Evolutionary conservation across 2,329 filamentous ascomycete genomes (phyloP).

Genomic region (Clarireedia hainanense): DNA sequence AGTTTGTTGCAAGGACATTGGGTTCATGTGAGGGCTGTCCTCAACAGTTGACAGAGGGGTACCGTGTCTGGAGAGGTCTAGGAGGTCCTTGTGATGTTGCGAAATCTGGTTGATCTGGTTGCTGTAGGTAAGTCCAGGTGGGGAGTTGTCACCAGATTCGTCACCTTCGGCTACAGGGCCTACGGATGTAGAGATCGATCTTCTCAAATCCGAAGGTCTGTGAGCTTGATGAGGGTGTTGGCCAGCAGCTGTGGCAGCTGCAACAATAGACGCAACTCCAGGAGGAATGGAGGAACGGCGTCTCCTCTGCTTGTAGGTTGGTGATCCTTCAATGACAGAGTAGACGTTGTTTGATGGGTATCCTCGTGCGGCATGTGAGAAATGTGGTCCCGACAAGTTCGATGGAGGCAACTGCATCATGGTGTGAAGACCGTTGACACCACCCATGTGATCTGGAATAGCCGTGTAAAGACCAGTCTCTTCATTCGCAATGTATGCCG

Average conservation of each 20-base stretch:
- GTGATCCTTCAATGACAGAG: conserved; percentile 93
- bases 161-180: conserved; percentile 74
- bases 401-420: conserved; percentile 88
- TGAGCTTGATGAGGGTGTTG: conserved; percentile 51
- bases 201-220: conserved; percentile 80
- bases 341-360: conserved; percentile 75
- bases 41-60: conserved; percentile 84
- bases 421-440: conserved; percentile 69
- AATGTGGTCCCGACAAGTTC: conserved; percentile 73
- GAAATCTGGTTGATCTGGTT: conserved; percentile 57
- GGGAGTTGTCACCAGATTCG: conserved; percentile 70
- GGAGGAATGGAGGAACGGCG: conserved; percentile 88
- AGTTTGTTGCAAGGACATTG: conserved; percentile 61
- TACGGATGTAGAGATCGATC: conserved; percentile 84
- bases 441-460: conserved; percentile 74
- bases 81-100: conserved; percentile 68
- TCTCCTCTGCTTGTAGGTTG: conserved; percentile 95
- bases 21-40: conserved; percentile 69
- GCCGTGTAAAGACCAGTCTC: conserved; percentile 93
- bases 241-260: conserved; percentile 45
- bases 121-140: conserved; percentile 66
- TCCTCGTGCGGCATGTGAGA: conserved; percentile 58
- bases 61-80: conserved; percentile 80
- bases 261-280: conserved; percentile 60
- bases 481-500: conserved; percentile 96